Conservation (phyloP, 2,329 filamentous ascomycete genomes). For the Botrytis fabae region DNA sequence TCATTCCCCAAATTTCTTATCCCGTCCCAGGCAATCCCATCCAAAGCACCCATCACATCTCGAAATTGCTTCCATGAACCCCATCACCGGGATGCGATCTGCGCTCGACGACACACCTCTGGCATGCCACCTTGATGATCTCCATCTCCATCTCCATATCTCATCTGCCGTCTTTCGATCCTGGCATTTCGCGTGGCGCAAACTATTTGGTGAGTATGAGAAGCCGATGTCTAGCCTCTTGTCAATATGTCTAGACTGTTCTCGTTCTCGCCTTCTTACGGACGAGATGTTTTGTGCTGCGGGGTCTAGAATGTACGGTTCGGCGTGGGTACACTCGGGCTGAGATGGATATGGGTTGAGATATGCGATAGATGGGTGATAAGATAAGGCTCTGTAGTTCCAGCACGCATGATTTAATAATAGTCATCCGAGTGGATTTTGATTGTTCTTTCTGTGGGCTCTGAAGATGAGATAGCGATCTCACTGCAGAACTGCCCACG, state of each 20-base stretch:
- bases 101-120: background rate
- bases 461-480: too few relatives aligned
- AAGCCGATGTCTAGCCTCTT: background rate
- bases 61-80: background rate
- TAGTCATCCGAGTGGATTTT: background rate
- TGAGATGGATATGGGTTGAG: too few relatives aligned
- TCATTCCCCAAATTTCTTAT: too few relatives aligned
- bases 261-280: background rate
- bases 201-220: too few relatives aligned
- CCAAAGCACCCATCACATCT: too few relatives aligned
- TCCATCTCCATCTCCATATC: background rate
- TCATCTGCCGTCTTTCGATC: background rate
- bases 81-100: background rate
- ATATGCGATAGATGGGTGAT: too few relatives aligned
- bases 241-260: background rate
- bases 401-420: too few relatives aligned
- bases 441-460: background rate
- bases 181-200: background rate
- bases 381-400: too few relatives aligned
- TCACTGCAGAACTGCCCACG: background rate
- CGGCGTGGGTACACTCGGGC: too few relatives aligned
- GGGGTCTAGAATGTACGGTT: background rate
- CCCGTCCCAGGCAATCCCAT: too few relatives aligned
- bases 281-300: background rate
- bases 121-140: background rate